Conservation (phyloP, 2,329 filamentous ascomycete species). For the Onygena corvina region DNA sequence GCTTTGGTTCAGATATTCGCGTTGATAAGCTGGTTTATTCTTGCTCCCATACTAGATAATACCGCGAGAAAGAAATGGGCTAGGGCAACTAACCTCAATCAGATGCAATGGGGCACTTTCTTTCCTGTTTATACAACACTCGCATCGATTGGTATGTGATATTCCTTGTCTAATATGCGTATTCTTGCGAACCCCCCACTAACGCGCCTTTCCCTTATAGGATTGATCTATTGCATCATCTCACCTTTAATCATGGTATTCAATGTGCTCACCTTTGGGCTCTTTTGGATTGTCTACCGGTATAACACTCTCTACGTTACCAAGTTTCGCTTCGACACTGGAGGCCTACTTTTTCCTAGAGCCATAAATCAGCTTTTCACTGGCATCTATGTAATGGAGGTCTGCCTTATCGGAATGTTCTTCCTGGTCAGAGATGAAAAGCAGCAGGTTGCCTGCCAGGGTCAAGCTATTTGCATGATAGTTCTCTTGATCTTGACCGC, state of each 20-base stretch:
- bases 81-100: constrained; percentile 64
- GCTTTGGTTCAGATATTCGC: constrained; percentile 74
- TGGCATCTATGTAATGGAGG: constrained; percentile 86
- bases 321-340: constrained; percentile 79
- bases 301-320: constrained; percentile 95
- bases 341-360: constrained; percentile 78
- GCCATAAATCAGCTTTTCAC: constrained; percentile 95
- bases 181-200: neutral
- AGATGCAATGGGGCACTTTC: constrained; percentile 80
- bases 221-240: constrained; percentile 75
- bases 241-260: constrained; percentile 86
- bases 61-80: constrained; percentile 74
- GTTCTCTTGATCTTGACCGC: constrained; percentile 57
- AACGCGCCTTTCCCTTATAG: constrained; percentile 19
- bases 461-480: constrained; percentile 79
- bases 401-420: constrained; percentile 80
- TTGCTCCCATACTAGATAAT: constrained; percentile 69
- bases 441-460: constrained; percentile 47
- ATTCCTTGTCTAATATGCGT: constrained; percentile 19
- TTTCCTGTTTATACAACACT: constrained; percentile 97
- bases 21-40: constrained; percentile 66
- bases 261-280: constrained; percentile 77
- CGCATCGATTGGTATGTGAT: constrained; percentile 59
- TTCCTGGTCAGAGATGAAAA: constrained; percentile 57
- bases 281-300: constrained; percentile 91